phyloP scores from a whole-genome alignment of 805 yeast species.

The Kodamaea laetipori region DNA sequence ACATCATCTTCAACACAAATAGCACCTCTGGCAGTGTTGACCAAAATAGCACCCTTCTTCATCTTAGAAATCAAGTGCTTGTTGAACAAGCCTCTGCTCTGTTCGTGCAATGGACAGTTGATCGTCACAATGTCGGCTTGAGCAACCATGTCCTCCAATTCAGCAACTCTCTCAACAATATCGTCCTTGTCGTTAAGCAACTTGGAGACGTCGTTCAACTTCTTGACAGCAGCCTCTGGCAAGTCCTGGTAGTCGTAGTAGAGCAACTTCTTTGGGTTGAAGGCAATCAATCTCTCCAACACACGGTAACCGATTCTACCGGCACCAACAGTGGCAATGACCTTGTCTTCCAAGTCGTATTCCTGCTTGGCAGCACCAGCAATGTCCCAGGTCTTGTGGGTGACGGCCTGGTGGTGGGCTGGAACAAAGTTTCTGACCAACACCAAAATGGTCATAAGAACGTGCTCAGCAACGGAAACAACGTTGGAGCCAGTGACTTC shows the following conservation, averaged over 20 bases:
- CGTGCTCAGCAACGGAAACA: constrained; percentile 80
- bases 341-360: constrained; percentile 75
- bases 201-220: constrained; percentile 39
- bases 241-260: constrained; percentile 76
- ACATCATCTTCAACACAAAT: constrained; percentile 73
- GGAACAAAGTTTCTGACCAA: constrained; percentile 78
- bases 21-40: constrained; percentile 52
- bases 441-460: constrained; percentile 67
- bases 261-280: constrained; percentile 71
- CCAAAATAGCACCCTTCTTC: constrained; percentile 20
- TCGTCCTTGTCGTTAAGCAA: constrained; percentile 53
- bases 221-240: constrained; percentile 50
- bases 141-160: constrained; percentile 63
- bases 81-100: constrained; percentile 67
- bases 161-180: constrained; percentile 60
- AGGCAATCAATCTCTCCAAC: constrained; percentile 68
- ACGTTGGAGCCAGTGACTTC: constrained; percentile 87
- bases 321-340: constrained; percentile 77
- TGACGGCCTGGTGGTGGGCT: constrained; percentile 65
- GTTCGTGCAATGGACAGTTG: constrained; percentile 76
- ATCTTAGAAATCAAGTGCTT: constrained; percentile 58
- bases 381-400: constrained; percentile 69
- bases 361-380: constrained; percentile 71
- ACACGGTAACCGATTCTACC: constrained; percentile 82
- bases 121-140: constrained; percentile 74